Evolutionary conservation across 1,284 basidiomycete species (phyloP).

Genomic region (Heliocybe sulcata): DNA sequence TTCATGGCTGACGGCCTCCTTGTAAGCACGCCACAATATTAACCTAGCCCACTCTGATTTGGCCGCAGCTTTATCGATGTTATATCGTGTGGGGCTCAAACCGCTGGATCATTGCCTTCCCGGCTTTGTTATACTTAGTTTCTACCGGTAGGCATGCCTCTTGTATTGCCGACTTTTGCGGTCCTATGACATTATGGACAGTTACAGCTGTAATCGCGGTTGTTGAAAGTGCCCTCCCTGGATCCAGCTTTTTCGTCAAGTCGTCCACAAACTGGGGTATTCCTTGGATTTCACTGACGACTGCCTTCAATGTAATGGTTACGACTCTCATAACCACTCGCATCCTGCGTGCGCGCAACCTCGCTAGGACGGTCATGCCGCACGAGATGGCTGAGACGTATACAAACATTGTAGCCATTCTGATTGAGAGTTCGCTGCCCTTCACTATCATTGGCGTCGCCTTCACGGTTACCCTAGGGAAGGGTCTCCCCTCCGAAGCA

Average conservation of each 20-base stretch:
- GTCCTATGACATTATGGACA: background rate
- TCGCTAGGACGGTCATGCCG: constrained; percentile 8
- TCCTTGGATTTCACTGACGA: constrained; percentile 17
- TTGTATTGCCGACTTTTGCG: background rate
- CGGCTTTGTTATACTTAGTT: constrained; percentile 17
- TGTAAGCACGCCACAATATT: constrained; percentile 9
- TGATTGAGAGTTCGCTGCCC: constrained; percentile 20
- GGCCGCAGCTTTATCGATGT: constrained; percentile 19
- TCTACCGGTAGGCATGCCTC: constrained; percentile 15
- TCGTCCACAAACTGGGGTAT: constrained; percentile 13
- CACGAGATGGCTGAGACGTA: constrained; percentile 12
- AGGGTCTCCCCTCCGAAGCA: too few relatives aligned
- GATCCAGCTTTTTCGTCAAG: constrained; percentile 10
- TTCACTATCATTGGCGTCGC: too few relatives aligned
- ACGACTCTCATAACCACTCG: constrained; percentile 16
- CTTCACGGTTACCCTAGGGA: too few relatives aligned
- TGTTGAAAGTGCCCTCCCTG: constrained; percentile 15
- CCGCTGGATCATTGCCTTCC: constrained; percentile 14
- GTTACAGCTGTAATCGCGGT: constrained; percentile 14
- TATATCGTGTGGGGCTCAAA: constrained; percentile 21
- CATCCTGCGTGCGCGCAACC: constrained; percentile 11
- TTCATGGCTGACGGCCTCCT: constrained; percentile 20
- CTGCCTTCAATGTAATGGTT: constrained; percentile 14
- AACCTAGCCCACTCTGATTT: background rate
- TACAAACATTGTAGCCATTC: constrained; percentile 16